phyloP scores from a whole-genome alignment of 352 stramenopile species.

The Globisporangium paddicum region DNA sequence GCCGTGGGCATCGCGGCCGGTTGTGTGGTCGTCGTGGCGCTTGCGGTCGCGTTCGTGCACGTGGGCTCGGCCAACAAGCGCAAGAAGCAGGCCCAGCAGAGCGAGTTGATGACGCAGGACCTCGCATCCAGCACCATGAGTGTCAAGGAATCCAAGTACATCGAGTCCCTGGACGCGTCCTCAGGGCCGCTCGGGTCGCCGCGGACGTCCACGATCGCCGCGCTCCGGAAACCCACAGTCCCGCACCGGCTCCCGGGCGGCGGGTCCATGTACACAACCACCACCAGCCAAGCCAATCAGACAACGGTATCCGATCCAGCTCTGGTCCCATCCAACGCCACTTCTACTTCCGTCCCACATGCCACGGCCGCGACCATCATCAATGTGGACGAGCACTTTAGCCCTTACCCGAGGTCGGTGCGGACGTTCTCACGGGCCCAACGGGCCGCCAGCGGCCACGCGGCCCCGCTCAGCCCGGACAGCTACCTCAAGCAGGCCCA shows the following conservation, averaged over 20 bases:
- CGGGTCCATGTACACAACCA: background rate
- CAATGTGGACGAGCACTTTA: constrained; percentile 13
- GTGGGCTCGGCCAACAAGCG: constrained; percentile 6
- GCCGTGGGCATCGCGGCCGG: constrained; percentile 12
- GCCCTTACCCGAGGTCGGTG: constrained; percentile 21
- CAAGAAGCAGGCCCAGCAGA: background rate
- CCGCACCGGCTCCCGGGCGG: background rate
- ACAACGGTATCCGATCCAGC: background rate
- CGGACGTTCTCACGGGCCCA: constrained; percentile 4
- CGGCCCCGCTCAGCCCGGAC: constrained; percentile 2
- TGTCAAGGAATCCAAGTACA: constrained; percentile 12
- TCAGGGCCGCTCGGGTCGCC: background rate
- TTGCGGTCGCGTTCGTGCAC: constrained; percentile 11
- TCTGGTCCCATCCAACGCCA: background rate
- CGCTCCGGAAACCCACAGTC: constrained; percentile 1
- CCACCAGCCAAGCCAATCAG: background rate
- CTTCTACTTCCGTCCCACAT: background rate
- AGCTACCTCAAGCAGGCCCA: constrained; percentile 8
- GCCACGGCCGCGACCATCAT: constrained; percentile 4
- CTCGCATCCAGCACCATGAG: constrained; percentile 10
- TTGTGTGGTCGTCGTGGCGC: background rate
- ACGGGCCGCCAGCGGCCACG: background rate
- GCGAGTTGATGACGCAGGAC: background rate
- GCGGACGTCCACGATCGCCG: background rate
- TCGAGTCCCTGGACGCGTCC: constrained; percentile 13